Base-by-base conservation (phyloP, 2,329 filamentous ascomycete species). In the Phyllosticta citriasiana region DNA sequence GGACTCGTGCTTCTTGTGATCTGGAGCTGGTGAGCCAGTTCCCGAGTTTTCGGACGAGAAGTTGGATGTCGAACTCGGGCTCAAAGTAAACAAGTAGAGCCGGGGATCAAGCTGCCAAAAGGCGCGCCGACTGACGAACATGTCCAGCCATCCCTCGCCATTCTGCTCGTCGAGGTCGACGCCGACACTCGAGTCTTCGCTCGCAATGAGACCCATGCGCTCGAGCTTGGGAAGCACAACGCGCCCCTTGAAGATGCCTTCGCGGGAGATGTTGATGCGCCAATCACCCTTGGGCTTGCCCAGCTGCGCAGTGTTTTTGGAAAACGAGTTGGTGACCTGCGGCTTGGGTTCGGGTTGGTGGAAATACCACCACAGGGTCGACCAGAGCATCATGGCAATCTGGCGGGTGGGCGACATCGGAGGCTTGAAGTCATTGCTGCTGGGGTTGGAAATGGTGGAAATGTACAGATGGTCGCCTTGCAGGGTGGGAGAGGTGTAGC, bases 361-460 rank as follows among this genome's bases (percentile, higher is more conserved):
- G 68, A 97, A 97, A 78, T 97, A 97, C 93, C 93, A 97, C 78
- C 91, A 96, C 52, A 97, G 79, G 1, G 91, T 92, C 35, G 91
- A 85, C 89, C 91, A 97, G 6, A 97, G 81, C 88, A 97, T 96
- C 89, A 97, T 91, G 66, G 93, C 93, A 63, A 96, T 89, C 76
- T 96, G 89, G 53, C 92, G 82, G 0, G 91, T 94, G 0, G 90
- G 90, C 64, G 91, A 96, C 14, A 81, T 85, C 1, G 88, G 83
- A 0, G 90, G 85, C 70, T 88, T 90, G 77, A 88, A 95, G 56
- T 96, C 91, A 70, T 77, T 84, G 72, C 80, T 88, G 57, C 88
- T 88, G 0, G 93, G 91, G 66, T 88, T 90, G 57, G 90, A 93
- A 64, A 96, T 91, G 64, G 89, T 93, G 3, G 91, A 96, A 68